Percentiles rank a stretch among this genome's conserved stretches.
phyloP scores from a whole-genome alignment of 2,329 filamentous ascomycete species.

The Furcasterigmium sp. region DNA sequence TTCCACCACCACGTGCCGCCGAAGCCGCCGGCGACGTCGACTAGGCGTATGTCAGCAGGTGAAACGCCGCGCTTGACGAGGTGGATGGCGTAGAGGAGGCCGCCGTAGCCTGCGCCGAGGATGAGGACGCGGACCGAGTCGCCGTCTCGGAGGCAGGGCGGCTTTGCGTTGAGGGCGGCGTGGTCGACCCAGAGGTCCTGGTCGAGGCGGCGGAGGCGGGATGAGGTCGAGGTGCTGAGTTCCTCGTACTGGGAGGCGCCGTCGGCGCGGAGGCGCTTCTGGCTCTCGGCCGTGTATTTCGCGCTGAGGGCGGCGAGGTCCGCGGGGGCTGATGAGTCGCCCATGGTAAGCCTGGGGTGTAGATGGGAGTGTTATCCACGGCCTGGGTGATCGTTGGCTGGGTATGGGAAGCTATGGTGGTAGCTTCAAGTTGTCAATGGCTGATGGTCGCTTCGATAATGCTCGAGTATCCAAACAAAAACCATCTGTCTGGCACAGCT shows the following conservation, averaged over 20 bases:
- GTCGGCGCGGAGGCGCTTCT: conserved; percentile 25
- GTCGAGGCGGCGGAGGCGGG: conserved; percentile 16
- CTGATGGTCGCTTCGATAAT: no score
- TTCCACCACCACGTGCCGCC: conserved; percentile 51
- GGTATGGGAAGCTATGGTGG: no score
- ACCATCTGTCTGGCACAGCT: no score
- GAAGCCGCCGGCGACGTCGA: conserved; percentile 37
- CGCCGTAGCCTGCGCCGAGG: conserved; percentile 29
- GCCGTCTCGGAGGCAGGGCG: conserved; percentile 17
- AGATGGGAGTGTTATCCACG: no score
- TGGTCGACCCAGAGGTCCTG: conserved; percentile 30
- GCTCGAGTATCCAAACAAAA: no score
- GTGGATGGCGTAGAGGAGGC: conserved; percentile 22
- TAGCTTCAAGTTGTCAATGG: no score
- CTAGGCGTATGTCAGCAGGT: conserved; percentile 29
- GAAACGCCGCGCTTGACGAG: conserved; percentile 17
- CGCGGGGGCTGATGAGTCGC: conserved; percentile 23
- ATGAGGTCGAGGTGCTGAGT: conserved; percentile 13
- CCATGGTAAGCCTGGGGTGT: conserved; percentile 16
- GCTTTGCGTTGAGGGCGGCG: conserved; percentile 18
- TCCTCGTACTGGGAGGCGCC: conserved; percentile 25
- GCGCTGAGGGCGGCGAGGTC: conserved; percentile 15
- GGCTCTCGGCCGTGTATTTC: conserved; percentile 26
- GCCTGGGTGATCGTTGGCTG: no score
- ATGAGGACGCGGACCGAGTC: conserved; percentile 22